Conservation (phyloP, 2,329 filamentous ascomycete genomes). For the Monosporascus sp. region DNA sequence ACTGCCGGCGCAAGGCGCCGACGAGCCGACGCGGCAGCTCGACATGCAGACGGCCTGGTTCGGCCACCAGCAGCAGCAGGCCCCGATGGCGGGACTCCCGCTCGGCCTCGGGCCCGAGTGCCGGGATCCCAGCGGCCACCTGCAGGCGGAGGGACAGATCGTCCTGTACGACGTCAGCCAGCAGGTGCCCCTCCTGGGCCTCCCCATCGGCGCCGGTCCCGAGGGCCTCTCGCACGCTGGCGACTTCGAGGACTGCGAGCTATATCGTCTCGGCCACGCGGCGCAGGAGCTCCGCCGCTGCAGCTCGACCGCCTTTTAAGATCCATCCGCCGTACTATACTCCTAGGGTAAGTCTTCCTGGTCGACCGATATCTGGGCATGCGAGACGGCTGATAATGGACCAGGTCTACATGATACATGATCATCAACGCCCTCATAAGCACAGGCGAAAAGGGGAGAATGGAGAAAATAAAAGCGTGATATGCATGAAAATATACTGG, state of each 20-base stretch:
- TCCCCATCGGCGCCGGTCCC: conserved; percentile 37
- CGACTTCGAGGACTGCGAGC: conserved; percentile 22
- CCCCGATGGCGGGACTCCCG: background rate
- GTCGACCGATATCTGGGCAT: too few relatives aligned
- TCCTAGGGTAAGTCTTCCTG: too few relatives aligned
- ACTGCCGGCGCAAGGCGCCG: background rate
- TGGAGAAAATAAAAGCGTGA: background rate
- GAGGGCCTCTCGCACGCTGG: conserved; percentile 31
- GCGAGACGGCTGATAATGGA: too few relatives aligned
- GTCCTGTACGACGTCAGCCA: background rate
- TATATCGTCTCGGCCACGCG: conserved; percentile 2
- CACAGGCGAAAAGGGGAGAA: background rate
- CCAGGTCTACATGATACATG: too few relatives aligned
- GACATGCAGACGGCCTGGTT: conserved; percentile 16
- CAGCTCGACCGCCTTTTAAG: conserved; percentile 1
- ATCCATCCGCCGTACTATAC: background rate
- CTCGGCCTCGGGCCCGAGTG: background rate
- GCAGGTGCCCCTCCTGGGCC: conserved; percentile 25
- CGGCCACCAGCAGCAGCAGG: background rate
- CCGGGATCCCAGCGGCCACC: background rate
- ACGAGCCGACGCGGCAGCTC: conserved; percentile 2
- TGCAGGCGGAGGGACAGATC: background rate
- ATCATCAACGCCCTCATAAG: too few relatives aligned
- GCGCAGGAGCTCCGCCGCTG: background rate
- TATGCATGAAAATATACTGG: background rate